Evolutionary conservation across 345 rosid genomes (phyloP), one percentile per base, ranked within the genome.

Genomic region (Boechera retrofracta): DNA sequence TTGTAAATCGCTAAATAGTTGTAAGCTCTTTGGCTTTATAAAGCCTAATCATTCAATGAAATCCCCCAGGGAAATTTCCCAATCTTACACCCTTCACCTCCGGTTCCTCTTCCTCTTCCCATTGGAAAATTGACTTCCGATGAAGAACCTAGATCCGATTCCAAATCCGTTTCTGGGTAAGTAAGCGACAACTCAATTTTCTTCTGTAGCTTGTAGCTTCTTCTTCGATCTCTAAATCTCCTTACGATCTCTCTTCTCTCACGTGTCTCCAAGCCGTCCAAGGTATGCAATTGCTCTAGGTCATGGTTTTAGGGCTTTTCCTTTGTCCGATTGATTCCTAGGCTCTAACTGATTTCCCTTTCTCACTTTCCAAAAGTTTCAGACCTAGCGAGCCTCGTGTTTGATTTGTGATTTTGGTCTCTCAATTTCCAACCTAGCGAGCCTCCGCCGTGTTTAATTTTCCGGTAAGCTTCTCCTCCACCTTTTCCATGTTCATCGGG

Each of bases 291-390:
- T 35, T 16, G 31, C 8, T 61, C 31, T 36, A n/a, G 32, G 11
- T 11, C 7, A 21, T 5, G 41, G 18, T 41, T 3, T 39, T 24
- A 42, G 51, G 48, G 41, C 44, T 55, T 51, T 58, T 18, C 15
- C 29, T 45, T 32, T 51, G 18, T 31, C 13, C 38, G 36, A 68
- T 36, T 39, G 36, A 54, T 36, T 39, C 41, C 31, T 32, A 1
- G 42, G 59, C 7, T 54, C 7, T 55, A 10, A 55, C 29, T 55
- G 16, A 55, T 29, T 55, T 29, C 9, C 16, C 24, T 32, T 57
- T 57, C 44, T 59, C 64, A 35, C 7, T 33, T 35, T 59, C 44
- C 63, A 15, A 32, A n/a, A 7, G 18, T 57, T 57, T 32, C 63
- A 33, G 24, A 21, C 24, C 24, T 21, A 21, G 24, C 24, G 21